Percentiles rank a stretch among this genome's conserved stretches.
phyloP scores from a whole-genome alignment of 768 basidiomycete species.

The Amanita polypyramis region DNA sequence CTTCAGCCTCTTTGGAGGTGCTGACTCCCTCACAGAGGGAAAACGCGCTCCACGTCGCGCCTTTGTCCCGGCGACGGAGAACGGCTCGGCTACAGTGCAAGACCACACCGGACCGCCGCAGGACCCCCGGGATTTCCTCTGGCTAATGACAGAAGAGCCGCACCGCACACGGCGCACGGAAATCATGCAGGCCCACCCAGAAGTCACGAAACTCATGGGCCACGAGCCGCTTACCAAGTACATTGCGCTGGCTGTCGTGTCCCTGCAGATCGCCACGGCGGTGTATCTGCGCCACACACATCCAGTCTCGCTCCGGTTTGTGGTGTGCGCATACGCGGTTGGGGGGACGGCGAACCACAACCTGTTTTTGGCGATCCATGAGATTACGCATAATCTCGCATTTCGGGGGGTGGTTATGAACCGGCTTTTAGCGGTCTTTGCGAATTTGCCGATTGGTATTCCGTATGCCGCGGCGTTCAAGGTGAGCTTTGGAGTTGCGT shows the following conservation, averaged over 20 bases:
- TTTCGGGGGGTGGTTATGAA: conserved; percentile 78
- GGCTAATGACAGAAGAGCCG: conserved; percentile 97
- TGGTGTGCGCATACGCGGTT: conserved; percentile 70
- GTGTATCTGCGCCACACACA: conserved; percentile 55
- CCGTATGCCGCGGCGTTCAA: conserved; percentile 97
- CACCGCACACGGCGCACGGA: conserved; percentile 80
- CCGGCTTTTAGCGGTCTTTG: conserved; percentile 80
- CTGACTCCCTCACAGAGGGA: conserved; percentile 60
- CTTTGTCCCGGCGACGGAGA: conserved; percentile 12
- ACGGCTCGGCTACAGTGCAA: conserved; percentile 17
- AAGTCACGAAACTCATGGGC: conserved; percentile 96
- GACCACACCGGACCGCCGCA: conserved; percentile 46
- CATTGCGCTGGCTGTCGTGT: conserved; percentile 74
- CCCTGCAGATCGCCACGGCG: conserved; percentile 61
- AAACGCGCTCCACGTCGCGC: conserved; percentile 43
- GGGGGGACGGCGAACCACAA: conserved; percentile 98
- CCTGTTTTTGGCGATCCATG: conserved; percentile 95
- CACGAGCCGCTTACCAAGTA: conserved; percentile 88
- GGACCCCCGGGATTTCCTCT: conserved; percentile 82
- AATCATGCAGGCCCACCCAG: conserved; percentile 91
- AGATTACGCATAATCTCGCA: conserved; percentile 96
- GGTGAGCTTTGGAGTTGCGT: conserved; percentile 25
- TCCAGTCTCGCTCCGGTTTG: conserved; percentile 61
- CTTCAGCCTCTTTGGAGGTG: conserved; percentile 76
- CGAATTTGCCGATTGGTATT: conserved; percentile 88